Conservation (phyloP, 495 filamentous ascomycete genomes). For the Lineolata rhizophorae region DNA sequence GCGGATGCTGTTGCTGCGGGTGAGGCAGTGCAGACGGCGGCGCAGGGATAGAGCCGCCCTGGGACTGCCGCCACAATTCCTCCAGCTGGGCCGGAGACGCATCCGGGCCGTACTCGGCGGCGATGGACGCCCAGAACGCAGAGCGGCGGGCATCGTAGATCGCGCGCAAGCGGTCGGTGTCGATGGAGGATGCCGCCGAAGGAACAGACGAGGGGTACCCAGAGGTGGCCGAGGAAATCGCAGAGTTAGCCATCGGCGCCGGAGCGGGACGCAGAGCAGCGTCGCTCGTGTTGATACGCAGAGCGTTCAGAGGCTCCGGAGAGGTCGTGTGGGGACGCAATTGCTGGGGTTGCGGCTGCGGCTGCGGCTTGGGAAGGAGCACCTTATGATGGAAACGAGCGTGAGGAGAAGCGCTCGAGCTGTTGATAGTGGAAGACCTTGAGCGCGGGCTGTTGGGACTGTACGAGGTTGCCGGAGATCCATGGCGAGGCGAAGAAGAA, state of each 20-base stretch:
- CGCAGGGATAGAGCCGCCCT: not conserved
- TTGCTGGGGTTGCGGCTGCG: slow-evolving; percentile 7
- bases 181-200: slow-evolving; percentile 37
- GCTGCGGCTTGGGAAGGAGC: slow-evolving; percentile 13
- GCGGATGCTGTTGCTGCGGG: no score
- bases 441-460: slow-evolving; percentile 1
- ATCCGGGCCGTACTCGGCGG: slow-evolving; percentile 42
- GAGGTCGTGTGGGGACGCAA: not conserved
- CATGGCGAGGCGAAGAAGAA: slow-evolving; percentile 7
- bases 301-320: slow-evolving; percentile 10
- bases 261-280: slow-evolving; percentile 1
- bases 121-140: slow-evolving; percentile 51
- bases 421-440: not conserved
- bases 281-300: slow-evolving; percentile 14
- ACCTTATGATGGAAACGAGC: slow-evolving; percentile 14
- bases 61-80: slow-evolving; percentile 34
- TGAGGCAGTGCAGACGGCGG: not conserved
- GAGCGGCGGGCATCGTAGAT: slow-evolving; percentile 47
- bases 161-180: slow-evolving; percentile 41
- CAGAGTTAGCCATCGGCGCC: slow-evolving; percentile 1
- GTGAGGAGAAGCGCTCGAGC: slow-evolving; percentile 7
- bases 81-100: slow-evolving; percentile 42
- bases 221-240: slow-evolving; percentile 5
- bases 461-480: no score
- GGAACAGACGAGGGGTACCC: no score